Evolutionary conservation across 139 green algal species (phyloP), one percentile per base, ranked within the genome.

Genomic region (Chlorella sp.): DNA sequence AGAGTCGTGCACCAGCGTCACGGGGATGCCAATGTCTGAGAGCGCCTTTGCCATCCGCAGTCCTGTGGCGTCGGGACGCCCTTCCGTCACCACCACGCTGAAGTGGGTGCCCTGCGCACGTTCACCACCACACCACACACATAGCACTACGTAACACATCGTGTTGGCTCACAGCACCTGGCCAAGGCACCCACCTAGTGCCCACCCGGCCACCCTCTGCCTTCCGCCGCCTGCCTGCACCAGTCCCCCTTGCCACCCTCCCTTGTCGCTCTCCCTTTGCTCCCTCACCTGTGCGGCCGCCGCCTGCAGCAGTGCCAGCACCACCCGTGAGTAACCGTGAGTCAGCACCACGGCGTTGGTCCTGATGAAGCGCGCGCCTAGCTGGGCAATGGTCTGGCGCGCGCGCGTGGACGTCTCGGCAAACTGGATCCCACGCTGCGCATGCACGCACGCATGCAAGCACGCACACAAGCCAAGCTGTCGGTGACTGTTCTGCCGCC

Each of bases 31-130:
- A 31, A 84, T 69, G 30, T 88, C 80, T 29, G 75, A 67, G 63
- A 97, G 81, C 31, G 77, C 82, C 3, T 74, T 74, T 10, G 88
- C 89, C 90, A 93, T 93, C 27, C 72, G 75, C 35, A 93, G 70
- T 10, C 94, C 92, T 2, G 90, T 92, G 66, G 81, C 84, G 74
- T 97, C 92, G 0, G 91, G 88, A 26, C 93, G 83, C 0, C 91
- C 91, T 77, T 97, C 93, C 1, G 93, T 97, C 22, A 93, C 83
- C 1, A 97, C 81, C n/a, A 98, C 94, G 64, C 77, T 93, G 82
- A 99, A 98, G 49, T 93, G 82, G 23, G 84, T 89, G 42, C 92
- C 89, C 85, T 95, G 84, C 73, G 42, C 10, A 55, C 42, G 42
- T 55, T 24, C 42, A 55, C 10, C 17, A 17, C 10, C 42, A 55